These are phyloP conservation scores for Schwanniomyces yamadae DNA, from an alignment of 805 yeast species.

Conservation along the genomic window DNA sequence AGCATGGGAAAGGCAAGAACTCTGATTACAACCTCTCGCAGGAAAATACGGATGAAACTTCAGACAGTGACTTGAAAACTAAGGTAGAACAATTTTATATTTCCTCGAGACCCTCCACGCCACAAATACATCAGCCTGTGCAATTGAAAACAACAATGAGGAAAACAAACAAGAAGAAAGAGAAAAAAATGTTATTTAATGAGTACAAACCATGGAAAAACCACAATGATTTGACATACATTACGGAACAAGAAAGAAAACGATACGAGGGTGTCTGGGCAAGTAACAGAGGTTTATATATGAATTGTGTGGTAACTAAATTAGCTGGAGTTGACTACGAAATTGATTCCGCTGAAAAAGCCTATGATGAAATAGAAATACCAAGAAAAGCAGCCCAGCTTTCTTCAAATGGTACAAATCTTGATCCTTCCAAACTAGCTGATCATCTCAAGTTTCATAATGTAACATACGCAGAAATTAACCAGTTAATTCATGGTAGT, in stretches of 20 bases:
- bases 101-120: constrained; percentile 12
- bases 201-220: constrained; percentile 94
- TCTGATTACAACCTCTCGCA: constrained; percentile 10
- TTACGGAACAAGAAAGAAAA: constrained; percentile 68
- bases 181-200: constrained; percentile 53
- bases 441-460: constrained; percentile 31
- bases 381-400: constrained; percentile 34
- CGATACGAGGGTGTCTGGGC: constrained; percentile 95
- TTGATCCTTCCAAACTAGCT: constrained; percentile 16
- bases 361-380: constrained; percentile 15
- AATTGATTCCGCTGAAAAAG: constrained; percentile 10
- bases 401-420: constrained; percentile 27
- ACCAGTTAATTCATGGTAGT: constrained; percentile 49
- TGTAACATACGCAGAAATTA: constrained; percentile 22
- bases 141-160: constrained; percentile 54
- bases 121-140: constrained; percentile 24
- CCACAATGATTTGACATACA: constrained; percentile 56
- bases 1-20: constrained; percentile 15
- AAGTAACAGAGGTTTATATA: constrained; percentile 70
- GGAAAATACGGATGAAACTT: constrained; percentile 12
- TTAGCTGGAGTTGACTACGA: constrained; percentile 30
- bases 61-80: neutral
- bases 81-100: neutral
- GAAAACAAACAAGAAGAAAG: constrained; percentile 38
- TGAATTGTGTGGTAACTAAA: constrained; percentile 36